A percentile compares a stretch with the other conserved stretches of the same genome.
phyloP scores from a whole-genome alignment of 345 rosid species.

The Anastatica hierochuntica region DNA sequence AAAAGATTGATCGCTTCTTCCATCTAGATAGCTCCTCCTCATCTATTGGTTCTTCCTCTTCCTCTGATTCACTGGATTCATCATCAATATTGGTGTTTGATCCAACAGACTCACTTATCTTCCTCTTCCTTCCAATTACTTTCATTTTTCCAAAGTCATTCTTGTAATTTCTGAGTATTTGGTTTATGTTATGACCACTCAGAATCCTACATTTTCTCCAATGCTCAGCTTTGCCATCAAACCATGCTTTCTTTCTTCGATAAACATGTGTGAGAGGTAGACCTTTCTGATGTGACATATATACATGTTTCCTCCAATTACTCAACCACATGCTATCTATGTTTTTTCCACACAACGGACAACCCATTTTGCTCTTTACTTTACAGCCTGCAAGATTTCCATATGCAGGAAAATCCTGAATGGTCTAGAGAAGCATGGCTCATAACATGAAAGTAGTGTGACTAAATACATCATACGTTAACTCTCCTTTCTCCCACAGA shows the following conservation, averaged over 20 bases:
- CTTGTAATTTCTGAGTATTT: not conserved
- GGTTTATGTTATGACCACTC: not conserved
- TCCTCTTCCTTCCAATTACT: not conserved
- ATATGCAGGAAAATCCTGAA: not conserved
- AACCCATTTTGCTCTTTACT: not conserved
- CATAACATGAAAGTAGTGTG: not conserved
- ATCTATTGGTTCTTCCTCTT: not conserved
- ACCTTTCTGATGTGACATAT: not conserved
- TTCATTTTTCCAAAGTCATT: not conserved
- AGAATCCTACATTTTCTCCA: not conserved
- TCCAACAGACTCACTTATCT: no score
- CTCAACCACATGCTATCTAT: not conserved
- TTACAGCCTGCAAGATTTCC: not conserved
- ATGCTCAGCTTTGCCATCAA: not conserved
- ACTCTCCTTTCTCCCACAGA: not conserved
- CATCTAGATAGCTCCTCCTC: not conserved
- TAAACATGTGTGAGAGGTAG: not conserved
- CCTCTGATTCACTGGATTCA: not conserved
- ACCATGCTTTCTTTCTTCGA: not conserved
- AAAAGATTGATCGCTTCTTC: not conserved
- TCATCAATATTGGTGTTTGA: not conserved
- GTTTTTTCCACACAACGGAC: not conserved
- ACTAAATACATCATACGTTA: not conserved
- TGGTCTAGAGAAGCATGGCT: not conserved
- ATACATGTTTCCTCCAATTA: not conserved